Conservation (phyloP, 768 basidiomycete species). For the Chalciporus piperatus region DNA sequence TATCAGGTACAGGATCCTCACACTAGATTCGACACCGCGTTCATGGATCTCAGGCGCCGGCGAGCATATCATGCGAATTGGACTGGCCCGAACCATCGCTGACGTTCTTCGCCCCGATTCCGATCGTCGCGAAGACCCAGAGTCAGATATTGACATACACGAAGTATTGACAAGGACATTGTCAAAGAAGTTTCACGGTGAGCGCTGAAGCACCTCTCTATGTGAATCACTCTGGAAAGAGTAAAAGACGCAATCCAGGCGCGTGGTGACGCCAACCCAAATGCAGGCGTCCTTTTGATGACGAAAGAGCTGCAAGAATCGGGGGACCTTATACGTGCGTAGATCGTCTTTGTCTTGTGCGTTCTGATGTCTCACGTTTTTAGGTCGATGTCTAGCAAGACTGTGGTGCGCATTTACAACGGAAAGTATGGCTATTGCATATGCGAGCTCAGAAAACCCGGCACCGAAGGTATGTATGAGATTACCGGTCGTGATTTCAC, state of each 20-base stretch:
- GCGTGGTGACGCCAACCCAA: constrained; percentile 44
- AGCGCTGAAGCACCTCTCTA: constrained; percentile 17
- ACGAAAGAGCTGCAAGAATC: constrained; percentile 41
- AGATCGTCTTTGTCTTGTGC: background rate
- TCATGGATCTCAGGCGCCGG: constrained; percentile 53
- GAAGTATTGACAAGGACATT: constrained; percentile 47
- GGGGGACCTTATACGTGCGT: constrained; percentile 28
- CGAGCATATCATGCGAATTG: constrained; percentile 61
- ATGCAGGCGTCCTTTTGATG: constrained; percentile 63
- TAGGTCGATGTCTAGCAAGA: constrained; percentile 42
- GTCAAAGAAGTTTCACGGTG: constrained; percentile 49
- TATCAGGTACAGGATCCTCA: constrained; percentile 43
- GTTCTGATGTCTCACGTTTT: background rate
- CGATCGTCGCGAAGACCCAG: constrained; percentile 17
- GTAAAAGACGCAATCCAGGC: constrained; percentile 34
- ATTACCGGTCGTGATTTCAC: background rate
- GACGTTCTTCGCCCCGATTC: constrained; percentile 36
- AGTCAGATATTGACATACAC: constrained; percentile 53
- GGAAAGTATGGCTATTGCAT: constrained; percentile 77
- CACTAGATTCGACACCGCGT: background rate
- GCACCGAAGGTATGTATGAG: constrained; percentile 52
- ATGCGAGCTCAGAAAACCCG: constrained; percentile 50
- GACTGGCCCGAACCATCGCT: constrained; percentile 54
- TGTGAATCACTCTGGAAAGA: background rate
- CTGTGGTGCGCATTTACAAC: constrained; percentile 87